Evolutionary conservation across 2,329 filamentous ascomycete genomes (phyloP), one percentile per base, ranked within the genome.

Genomic region (Colletotrichum kahawae): DNA sequence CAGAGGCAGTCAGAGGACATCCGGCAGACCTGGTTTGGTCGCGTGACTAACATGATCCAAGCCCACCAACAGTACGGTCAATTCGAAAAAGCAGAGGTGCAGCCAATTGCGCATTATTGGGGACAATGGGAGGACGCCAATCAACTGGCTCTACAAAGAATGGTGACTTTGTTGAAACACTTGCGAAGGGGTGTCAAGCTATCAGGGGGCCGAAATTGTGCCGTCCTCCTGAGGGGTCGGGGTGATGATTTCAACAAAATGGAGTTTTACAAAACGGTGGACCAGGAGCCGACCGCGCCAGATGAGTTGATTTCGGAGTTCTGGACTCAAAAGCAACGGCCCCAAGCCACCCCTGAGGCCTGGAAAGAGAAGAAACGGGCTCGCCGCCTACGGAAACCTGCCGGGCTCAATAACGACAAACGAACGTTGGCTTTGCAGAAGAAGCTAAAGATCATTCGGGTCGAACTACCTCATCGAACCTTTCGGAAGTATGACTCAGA

Each of bases 21-120:
- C 1, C 74, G 79, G 1, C 79, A 82, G 70, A 77, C 81, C 9
- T 82, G 80, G 81, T 79, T 82, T 29, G 80, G 80, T 7, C 78
- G 81, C 7, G 81, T 79, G 6, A 76, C 76, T 1, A 79, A 77
- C 38, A 65, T 82, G 4, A 80, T 82, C 10, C 65, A 54, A 1
- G 79, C 78, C 9, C 24, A 48, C 1, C 80, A 82, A 65, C 14
- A 5, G 2, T 8, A 78, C 0, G 80, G 80, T 16, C 4, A 16
- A 10, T 63, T 63, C 60, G n/a, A n/a, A 9, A 8, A 57, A 31
- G 24, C 54, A 57, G 10, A 31, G 14, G 21, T 27, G 54, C 8
- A 18, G 14, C 8, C n/a, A 16, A n/a, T 24, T 14, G 16, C 16
- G 21, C 4, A 65, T 34, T 0, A 57, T 78, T 9, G 16, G 21